Percentiles rank a stretch among this genome's conserved stretches.
Conservation (phyloP, 1,284 basidiomycete genomes). For the Cutaneotrichosporon dermatis region DNA sequence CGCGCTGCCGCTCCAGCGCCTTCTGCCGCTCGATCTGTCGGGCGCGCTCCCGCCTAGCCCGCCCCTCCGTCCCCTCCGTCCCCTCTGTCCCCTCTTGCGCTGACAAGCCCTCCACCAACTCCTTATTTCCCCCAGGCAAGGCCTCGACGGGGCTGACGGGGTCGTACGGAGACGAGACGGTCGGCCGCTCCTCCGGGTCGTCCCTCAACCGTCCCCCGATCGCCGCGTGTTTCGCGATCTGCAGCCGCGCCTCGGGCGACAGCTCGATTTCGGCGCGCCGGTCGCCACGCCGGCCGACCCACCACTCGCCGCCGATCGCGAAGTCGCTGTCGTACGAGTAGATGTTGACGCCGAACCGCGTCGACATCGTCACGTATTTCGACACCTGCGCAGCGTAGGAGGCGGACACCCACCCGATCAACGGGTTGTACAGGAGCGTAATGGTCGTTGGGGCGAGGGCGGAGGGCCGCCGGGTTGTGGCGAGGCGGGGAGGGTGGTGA, state of each 20-base stretch:
- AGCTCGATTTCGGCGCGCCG: conserved; percentile 13
- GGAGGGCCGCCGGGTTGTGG: conserved; percentile 53
- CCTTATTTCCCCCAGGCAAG: too few relatives aligned
- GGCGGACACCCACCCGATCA: conserved; percentile 88
- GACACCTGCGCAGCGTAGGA: conserved; percentile 88
- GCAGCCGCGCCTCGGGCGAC: conserved; percentile 7
- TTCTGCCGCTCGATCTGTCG: too few relatives aligned
- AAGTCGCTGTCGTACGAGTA: conserved; percentile 96
- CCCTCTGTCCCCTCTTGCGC: too few relatives aligned
- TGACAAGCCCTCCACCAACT: too few relatives aligned
- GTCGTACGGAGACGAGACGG: too few relatives aligned
- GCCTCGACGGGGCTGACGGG: too few relatives aligned
- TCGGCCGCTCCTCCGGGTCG: conserved; percentile 4
- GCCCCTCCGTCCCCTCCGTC: too few relatives aligned
- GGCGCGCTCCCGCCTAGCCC: too few relatives aligned
- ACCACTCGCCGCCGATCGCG: conserved; percentile 92
- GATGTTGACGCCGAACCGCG: conserved; percentile 95
- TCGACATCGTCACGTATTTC: conserved; percentile 78
- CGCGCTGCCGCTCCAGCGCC: too few relatives aligned
- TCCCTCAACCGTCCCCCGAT: conserved; percentile 17
- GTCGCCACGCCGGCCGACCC: conserved; percentile 58
- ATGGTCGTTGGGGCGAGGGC: conserved; percentile 76
- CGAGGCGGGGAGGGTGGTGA: conserved; percentile 56
- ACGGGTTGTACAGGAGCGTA: conserved; percentile 90
- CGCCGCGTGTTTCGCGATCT: conserved; percentile 8